These are phyloP conservation scores for Schwanniomyces vanrijiae DNA, from an alignment of 805 yeast genomes.

Conservation along the genomic window DNA sequence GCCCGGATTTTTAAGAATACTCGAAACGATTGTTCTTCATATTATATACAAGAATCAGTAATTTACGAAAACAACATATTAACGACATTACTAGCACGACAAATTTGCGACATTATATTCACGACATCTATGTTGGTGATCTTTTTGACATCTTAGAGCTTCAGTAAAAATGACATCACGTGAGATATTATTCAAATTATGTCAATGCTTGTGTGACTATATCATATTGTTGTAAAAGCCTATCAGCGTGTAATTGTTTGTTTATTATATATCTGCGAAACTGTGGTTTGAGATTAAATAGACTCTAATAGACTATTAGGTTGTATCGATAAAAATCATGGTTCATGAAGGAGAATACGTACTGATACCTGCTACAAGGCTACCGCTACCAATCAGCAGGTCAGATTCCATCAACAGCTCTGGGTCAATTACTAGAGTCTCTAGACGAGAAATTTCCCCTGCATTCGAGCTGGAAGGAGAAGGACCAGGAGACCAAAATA, in stretches of 20 bases:
- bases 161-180: neutral
- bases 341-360: constrained; percentile 37
- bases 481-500: constrained; percentile 1
- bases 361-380: constrained; percentile 20
- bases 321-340: neutral
- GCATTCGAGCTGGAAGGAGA: constrained; percentile 12
- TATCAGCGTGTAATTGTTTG: neutral
- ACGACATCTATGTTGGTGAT: neutral
- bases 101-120: neutral
- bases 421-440: constrained; percentile 14
- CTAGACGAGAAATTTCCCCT: constrained; percentile 24
- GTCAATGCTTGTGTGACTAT: neutral
- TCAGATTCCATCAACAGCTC: constrained; percentile 15
- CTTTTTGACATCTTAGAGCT: neutral
- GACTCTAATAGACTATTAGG: neutral
- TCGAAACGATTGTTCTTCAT: too few relatives aligned
- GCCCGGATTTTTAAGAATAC: neutral
- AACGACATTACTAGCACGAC: neutral
- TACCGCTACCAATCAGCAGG: constrained; percentile 27
- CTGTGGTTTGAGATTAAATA: neutral
- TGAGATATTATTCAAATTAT: neutral
- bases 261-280: neutral
- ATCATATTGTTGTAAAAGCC: neutral
- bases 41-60: too few relatives aligned
- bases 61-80: too few relatives aligned